These are phyloP conservation scores for Podosphaera aphanis DNA, from an alignment of 2,329 filamentous ascomycete species.

Conservation along the genomic window DNA sequence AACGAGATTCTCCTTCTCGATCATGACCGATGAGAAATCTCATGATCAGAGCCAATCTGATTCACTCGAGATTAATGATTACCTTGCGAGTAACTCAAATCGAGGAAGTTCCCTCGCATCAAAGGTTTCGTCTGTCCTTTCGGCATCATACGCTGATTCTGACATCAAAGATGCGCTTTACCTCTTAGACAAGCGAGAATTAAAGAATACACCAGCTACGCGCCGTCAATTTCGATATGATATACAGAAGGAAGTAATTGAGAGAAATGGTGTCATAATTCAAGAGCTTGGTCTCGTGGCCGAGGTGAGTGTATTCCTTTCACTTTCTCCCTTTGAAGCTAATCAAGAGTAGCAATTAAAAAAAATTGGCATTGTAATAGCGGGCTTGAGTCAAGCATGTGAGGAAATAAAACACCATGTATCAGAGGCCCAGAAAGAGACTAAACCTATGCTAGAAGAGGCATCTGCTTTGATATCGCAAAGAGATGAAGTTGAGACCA, in stretches of 20 bases:
- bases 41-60: too few relatives aligned
- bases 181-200: conserved; percentile 47
- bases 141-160: conserved; percentile 74
- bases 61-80: too few relatives aligned
- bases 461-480: conserved; percentile 50
- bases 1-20: too few relatives aligned
- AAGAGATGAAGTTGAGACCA: conserved; percentile 51
- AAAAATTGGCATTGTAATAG: conserved; percentile 58
- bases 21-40: too few relatives aligned
- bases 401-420: conserved; percentile 61
- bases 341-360: conserved; percentile 45
- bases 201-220: conserved; percentile 54
- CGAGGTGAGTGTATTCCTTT: conserved; percentile 29
- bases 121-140: conserved; percentile 66
- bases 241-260: conserved; percentile 76
- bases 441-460: conserved; percentile 52
- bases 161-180: conserved; percentile 71
- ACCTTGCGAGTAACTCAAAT: too few relatives aligned
- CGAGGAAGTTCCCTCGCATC: conserved; percentile 43
- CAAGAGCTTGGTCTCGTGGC: conserved; percentile 74
- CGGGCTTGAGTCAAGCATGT: conserved; percentile 57
- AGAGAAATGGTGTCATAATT: conserved; percentile 76
- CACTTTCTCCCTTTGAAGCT: too few relatives aligned
- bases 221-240: conserved; percentile 60
- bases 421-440: conserved; percentile 49